Base-by-base conservation (phyloP, 129 eudicot genomes). In the Ambrosia trifida region DNA sequence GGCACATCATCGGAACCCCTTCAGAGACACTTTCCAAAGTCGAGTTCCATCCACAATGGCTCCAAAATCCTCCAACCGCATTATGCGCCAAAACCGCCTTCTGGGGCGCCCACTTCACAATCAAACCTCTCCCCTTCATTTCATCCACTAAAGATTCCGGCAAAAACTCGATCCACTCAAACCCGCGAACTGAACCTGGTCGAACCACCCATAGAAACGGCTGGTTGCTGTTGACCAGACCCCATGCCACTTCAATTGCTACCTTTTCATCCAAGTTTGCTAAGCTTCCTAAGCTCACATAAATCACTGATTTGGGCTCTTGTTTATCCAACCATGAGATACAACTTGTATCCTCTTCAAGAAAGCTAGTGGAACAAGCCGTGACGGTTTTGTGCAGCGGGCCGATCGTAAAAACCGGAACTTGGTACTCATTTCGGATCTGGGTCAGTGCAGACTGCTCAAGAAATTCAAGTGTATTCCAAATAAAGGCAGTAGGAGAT, bases 11-110 rank as follows among this genome's bases (percentile, higher is more conserved):
- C 2, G 88, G 81, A 53, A 84, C 81, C 30, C 85, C 85, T 69
- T 69, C 81, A 2, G 54, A 64, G 2, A 81, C 17, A 57, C 82
- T 84, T 41, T 84, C 83, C 56, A 84, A 46, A 7, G 83, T 76
- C 36, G 88, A 84, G 14, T 84, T 84, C 85, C 83, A 84, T 19
- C 89, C 89, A 66, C 85, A 74, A 52, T 84, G 89, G 64, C 83
- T 84, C 85, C 77, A 78, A 66, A 81, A 84, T 10, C 82, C 79
- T 19, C 83, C 89, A 56, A 81, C 74, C 0, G 83, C 69, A 14
- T 33, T 49, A 75, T 81, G 85, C 3, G 89, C 81, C 65, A 84
- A 54, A 5, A 81, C 89, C 11, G 71, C 76, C 56, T 71, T 76
- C 17, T 81, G 85, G 1, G 89, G 82, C 14, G 85, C 85, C 91